Evolutionary conservation across 2,329 filamentous ascomycete species (phyloP).

Genomic region (Aspergillus fijiensis): DNA sequence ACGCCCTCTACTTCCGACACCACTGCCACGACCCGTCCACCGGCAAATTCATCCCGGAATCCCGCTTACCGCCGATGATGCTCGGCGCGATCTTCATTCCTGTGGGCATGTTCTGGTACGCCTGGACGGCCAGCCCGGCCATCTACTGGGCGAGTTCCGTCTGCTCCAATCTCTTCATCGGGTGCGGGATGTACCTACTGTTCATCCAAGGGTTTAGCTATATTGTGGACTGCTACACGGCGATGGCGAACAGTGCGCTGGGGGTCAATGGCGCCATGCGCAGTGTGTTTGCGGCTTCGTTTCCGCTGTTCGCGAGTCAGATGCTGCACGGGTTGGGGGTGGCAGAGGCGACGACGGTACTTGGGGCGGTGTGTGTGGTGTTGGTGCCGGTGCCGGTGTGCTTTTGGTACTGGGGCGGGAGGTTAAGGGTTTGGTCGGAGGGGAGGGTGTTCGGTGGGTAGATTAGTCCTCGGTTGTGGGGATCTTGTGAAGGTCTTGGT

Average conservation of each 20-base stretch:
- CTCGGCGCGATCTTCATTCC: constrained; percentile 23
- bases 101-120: constrained; percentile 30
- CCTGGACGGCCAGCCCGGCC: constrained; percentile 15
- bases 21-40: background rate
- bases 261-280: constrained; percentile 2
- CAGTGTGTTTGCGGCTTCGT: background rate
- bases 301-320: background rate
- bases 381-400: constrained; percentile 4
- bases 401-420: background rate
- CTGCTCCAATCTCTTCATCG: constrained; percentile 47
- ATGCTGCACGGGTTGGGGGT: background rate
- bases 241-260: constrained; percentile 11
- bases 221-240: constrained; percentile 52
- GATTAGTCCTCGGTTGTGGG: background rate
- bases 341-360: background rate
- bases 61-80: constrained; percentile 19
- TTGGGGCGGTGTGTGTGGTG: background rate
- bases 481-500: no score
- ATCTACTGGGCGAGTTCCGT: constrained; percentile 11
- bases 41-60: constrained; percentile 14
- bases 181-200: constrained; percentile 54
- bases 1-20: background rate
- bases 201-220: constrained; percentile 56
- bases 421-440: background rate
- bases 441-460: background rate